Base-by-base conservation (phyloP, 2,329 filamentous ascomycete genomes). In the Fusarium coicis region DNA sequence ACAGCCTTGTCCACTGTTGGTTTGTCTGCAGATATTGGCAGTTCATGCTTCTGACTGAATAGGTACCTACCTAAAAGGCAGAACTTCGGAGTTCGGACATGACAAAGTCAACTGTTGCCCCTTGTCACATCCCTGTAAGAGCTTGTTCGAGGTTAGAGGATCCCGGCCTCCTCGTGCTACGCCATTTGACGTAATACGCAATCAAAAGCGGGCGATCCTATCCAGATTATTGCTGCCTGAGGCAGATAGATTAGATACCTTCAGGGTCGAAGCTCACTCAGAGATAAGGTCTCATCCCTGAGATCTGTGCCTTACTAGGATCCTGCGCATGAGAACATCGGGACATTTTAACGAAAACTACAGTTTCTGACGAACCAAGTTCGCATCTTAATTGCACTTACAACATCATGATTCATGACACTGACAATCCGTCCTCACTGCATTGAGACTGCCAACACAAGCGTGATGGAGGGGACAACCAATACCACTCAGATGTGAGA, bases 171-270 rank as follows among this genome's bases (percentile, higher is more conserved):
- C 49, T 64, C 50, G 59, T 74, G 63, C 72, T 57, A 64, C 72
- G 74, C 74, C 74, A 74, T 72, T 74, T 69, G 74, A 76, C 64
- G 64, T 69, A 72, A 74, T 66, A 74, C 70, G 70, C 65, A 73
- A 74, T 64, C 23, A 55, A 64, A 63, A 61, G 70, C 26, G 55
- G 59, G 32, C 46, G 65, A 47, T 56, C 39, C 39, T 56, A n/a
- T 37, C 14, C 36, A 53, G n/a, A 53, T 47, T 36, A 34, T 39
- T 8, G 36, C 23, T 40, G 66, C 66, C 68, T 70, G 54, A 70
- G 68, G 68, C 66, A 66, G 42, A 46, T 1, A n/a, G 5, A 26
- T 23, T 28, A 66, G 32, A 46, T 10, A 26, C 18, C 50, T 21
- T 26, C n/a, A 62, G 11, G 34, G 21, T 21, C 34, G 19, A 18